These are phyloP conservation scores for Rostrohypoxylon terebratum DNA, from an alignment of 495 filamentous ascomycete genomes.

Conservation along the genomic window DNA sequence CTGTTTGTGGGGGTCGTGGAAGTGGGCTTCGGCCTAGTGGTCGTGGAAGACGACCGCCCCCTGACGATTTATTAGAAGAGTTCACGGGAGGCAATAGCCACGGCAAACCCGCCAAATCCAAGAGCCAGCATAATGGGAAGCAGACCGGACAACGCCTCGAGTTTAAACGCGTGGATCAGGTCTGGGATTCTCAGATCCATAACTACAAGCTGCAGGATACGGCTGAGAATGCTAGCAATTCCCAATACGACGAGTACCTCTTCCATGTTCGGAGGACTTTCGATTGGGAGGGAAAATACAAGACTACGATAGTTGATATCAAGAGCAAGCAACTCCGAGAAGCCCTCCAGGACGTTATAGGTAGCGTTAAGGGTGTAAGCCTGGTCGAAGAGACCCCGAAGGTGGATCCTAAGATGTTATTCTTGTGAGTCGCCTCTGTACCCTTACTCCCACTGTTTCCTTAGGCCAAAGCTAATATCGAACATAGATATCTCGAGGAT, in stretches of 20 bases:
- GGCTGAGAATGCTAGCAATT: conserved; percentile 73
- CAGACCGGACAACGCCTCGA: conserved; percentile 70
- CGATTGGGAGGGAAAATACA: conserved; percentile 88
- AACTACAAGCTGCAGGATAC: conserved; percentile 87
- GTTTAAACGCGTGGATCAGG: conserved; percentile 88
- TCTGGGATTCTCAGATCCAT: conserved; percentile 83
- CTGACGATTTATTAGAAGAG: conserved; percentile 21
- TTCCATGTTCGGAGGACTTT: conserved; percentile 90
- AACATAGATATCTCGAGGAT: conserved; percentile 75
- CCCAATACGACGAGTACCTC: conserved; percentile 86
- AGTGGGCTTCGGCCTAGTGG: background rate
- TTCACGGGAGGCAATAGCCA: conserved; percentile 45
- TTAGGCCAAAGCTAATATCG: conserved; percentile 15
- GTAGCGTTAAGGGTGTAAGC: conserved; percentile 83
- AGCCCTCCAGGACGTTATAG: conserved; percentile 78
- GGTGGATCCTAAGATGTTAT: conserved; percentile 88
- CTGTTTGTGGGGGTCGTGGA: conserved; percentile 1
- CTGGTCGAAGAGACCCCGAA: conserved; percentile 83
- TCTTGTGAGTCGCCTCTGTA: conserved; percentile 61
- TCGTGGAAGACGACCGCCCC: conserved; percentile 35
- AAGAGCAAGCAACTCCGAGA: conserved; percentile 84
- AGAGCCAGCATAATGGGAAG: conserved; percentile 64
- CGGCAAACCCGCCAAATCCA: conserved; percentile 53
- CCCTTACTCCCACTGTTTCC: background rate
- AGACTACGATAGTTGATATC: conserved; percentile 82